Base-by-base conservation (phyloP, 2,329 filamentous ascomycete species). In the Penicillium sp. region DNA sequence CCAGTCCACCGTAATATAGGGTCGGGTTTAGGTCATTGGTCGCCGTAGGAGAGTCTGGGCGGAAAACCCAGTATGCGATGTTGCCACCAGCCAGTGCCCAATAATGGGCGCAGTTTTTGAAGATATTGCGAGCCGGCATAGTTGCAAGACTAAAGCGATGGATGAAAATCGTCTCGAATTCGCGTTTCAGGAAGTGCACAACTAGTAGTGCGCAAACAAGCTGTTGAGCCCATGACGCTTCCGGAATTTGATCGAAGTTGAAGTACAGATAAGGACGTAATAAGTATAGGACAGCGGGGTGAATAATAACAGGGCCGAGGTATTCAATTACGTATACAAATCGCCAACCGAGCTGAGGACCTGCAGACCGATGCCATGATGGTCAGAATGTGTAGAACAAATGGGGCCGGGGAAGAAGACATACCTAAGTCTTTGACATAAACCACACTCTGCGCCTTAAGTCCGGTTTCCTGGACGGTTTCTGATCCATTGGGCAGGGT, bases 281-380 rank as follows among this genome's bases (percentile, higher is more conserved):
- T 64, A 82, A 74, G 72, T 83, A 86, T 72, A 91, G 78, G 71
- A 87, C 80, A 65, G 90, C 79, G 46, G 84, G 83, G 77, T 97
- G 92, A 77, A 97, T 89, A 67, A 97, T 76, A 66, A 97, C 83
- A 5, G 94, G 94, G 3, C 94, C 94, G 63, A 94, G 77, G 74
- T 99, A 99, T 77, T 99, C 94, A 78, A 97, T 86, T 61, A 97
- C 78, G 80, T 93, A 99, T 72, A 97, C 93, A 59, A 90, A 94
- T 62, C 86, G 87, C 94, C 94, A 99, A 61, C 85, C 85, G 56
- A 97, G 88, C 74, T 99, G 94, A 49, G 87, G 84, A 16, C 94
- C 91, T 96, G 62, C 50, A 23, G 21, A 42, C 33, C 16, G 38
- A 28, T 35, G 12, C 30, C 30, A 35, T 18, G 42, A 40, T n/a